Conservation (phyloP, 306 rosid genomes). For the Castanospermum australe region DNA sequence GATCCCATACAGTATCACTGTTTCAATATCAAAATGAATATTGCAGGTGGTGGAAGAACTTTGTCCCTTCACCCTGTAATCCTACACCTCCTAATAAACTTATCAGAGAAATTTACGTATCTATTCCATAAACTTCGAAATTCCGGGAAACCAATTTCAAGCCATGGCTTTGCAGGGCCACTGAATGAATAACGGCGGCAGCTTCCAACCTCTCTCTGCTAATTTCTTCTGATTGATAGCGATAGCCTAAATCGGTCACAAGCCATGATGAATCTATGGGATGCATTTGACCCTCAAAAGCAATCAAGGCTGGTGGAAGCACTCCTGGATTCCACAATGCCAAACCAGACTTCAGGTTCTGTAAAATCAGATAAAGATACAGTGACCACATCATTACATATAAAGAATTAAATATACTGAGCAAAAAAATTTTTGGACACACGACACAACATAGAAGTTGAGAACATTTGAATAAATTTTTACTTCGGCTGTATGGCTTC, state of each 20-base stretch:
- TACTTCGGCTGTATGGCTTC: not conserved
- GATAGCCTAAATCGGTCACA: slow-evolving; percentile 66
- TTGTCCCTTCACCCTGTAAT: slow-evolving; percentile 50
- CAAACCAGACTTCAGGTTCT: slow-evolving; percentile 62
- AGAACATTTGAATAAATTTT: not conserved
- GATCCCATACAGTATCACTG: slow-evolving; percentile 32
- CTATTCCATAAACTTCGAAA: slow-evolving; percentile 68
- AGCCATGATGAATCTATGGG: slow-evolving; percentile 69
- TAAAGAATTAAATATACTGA: not conserved
- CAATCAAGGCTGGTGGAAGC: slow-evolving; percentile 64
- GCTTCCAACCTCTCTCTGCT: slow-evolving; percentile 43
- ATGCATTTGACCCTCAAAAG: slow-evolving; percentile 68
- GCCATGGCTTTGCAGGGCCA: slow-evolving; percentile 97
- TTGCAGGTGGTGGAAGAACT: slow-evolving; percentile 30
- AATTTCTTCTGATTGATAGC: slow-evolving; percentile 41
- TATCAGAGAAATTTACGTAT: slow-evolving; percentile 67
- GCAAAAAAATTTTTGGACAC: not conserved
- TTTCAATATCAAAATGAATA: slow-evolving; percentile 44
- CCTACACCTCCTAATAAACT: slow-evolving; percentile 62
- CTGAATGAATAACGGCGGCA: slow-evolving; percentile 73
- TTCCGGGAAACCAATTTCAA: slow-evolving; percentile 72
- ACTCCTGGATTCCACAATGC: slow-evolving; percentile 74
- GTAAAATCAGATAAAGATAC: slow-evolving; percentile 11
- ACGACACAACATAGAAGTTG: not conserved
- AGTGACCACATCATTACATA: not conserved